phyloP scores from a whole-genome alignment of 495 filamentous ascomycete species.

The Daldinia grandis region DNA sequence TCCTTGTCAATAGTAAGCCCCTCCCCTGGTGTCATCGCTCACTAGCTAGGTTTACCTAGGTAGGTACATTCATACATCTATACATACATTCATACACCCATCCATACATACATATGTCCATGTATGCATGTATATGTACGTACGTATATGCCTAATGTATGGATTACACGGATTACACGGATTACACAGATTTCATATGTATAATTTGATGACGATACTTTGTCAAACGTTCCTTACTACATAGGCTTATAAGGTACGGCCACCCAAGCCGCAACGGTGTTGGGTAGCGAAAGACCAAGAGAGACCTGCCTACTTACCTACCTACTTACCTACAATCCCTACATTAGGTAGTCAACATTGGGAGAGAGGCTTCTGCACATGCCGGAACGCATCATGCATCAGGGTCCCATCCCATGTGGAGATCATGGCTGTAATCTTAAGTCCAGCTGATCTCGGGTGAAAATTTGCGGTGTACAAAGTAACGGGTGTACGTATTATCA shows the following conservation, averaged over 20 bases:
- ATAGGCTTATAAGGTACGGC: slow-evolving; percentile 30
- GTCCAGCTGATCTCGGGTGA: slow-evolving; percentile 45
- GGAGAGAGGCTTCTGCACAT: slow-evolving; percentile 44
- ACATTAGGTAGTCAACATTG: slow-evolving; percentile 33
- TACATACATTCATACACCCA: too few relatives aligned
- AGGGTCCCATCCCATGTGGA: slow-evolving; percentile 44
- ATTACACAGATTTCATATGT: background rate
- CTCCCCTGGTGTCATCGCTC: slow-evolving; percentile 3
- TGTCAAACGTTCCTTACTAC: slow-evolving; percentile 10
- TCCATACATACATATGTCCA: background rate
- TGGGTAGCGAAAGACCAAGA: slow-evolving; percentile 41
- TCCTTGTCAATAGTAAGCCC: slow-evolving; percentile 39
- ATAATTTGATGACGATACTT: slow-evolving; percentile 30
- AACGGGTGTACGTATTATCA: slow-evolving; percentile 17
- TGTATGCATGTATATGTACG: too few relatives aligned
- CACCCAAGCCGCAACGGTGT: slow-evolving; percentile 36
- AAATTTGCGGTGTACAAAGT: slow-evolving; percentile 45
- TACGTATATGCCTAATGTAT: slow-evolving; percentile 14
- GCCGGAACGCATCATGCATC: slow-evolving; percentile 44
- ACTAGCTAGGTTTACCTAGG: slow-evolving; percentile 4
- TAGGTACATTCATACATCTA: slow-evolving; percentile 1
- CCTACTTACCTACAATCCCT: background rate
- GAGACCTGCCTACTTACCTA: background rate
- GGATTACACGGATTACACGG: background rate
- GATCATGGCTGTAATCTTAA: slow-evolving; percentile 45